Percentiles rank a stretch among this genome's conserved stretches.
These are phyloP conservation scores for Neurospora sp. DNA, from an alignment of 495 filamentous ascomycete species.

Conservation along the genomic window DNA sequence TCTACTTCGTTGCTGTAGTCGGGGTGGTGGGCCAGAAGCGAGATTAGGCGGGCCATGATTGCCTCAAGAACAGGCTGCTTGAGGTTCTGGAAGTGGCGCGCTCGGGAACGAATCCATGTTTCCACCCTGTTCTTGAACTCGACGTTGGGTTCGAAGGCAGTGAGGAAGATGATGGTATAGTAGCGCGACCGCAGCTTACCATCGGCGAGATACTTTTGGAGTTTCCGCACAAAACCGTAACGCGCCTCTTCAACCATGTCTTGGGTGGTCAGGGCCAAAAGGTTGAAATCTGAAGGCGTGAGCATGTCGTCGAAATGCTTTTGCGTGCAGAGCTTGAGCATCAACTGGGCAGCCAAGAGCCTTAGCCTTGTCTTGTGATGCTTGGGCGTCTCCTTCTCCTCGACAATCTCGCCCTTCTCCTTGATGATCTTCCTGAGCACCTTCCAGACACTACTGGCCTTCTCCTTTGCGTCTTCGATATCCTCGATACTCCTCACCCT, in stretches of 20 bases:
- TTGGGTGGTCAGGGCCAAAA: slow-evolving; percentile 67
- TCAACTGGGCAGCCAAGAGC: slow-evolving; percentile 67
- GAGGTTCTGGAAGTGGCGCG: slow-evolving; percentile 39
- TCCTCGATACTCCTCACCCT: slow-evolving; percentile 59
- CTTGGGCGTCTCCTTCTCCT: slow-evolving; percentile 60
- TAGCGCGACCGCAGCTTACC: slow-evolving; percentile 62
- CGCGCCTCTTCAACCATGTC: slow-evolving; percentile 67
- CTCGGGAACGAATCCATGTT: slow-evolving; percentile 82
- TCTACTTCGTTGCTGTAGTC: slow-evolving; percentile 65
- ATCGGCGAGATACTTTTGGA: slow-evolving; percentile 76
- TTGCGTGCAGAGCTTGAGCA: slow-evolving; percentile 73
- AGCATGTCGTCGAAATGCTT: slow-evolving; percentile 70
- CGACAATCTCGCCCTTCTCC: slow-evolving; percentile 68
- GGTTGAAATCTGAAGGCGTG: slow-evolving; percentile 62
- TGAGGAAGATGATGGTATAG: slow-evolving; percentile 79
- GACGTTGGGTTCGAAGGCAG: slow-evolving; percentile 74
- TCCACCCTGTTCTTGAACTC: slow-evolving; percentile 60
- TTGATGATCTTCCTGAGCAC: slow-evolving; percentile 65
- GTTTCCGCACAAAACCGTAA: slow-evolving; percentile 62
- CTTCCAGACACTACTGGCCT: slow-evolving; percentile 61
- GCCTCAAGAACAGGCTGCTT: slow-evolving; percentile 66
- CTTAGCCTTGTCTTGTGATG: slow-evolving; percentile 67
- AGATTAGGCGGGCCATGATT: slow-evolving; percentile 75
- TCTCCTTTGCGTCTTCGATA: slow-evolving; percentile 49
- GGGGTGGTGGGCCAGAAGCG: slow-evolving; percentile 86